Evolutionary conservation across 768 basidiomycete genomes (phyloP).

Genomic region (Russula abietina): DNA sequence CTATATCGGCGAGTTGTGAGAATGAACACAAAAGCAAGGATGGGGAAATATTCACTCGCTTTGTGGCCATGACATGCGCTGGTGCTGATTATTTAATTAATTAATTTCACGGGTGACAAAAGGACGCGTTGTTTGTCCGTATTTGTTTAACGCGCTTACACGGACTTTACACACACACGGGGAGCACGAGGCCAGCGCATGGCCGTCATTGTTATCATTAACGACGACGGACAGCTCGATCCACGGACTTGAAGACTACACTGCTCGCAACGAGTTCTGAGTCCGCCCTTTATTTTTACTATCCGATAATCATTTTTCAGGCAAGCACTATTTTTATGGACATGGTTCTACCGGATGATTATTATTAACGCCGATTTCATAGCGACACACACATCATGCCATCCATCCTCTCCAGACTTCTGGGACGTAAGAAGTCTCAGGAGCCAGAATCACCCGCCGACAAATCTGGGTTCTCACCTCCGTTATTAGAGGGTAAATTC

Average conservation of each 20-base stretch:
- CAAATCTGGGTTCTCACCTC: conserved; percentile 36
- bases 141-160: not conserved
- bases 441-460: conserved; percentile 40
- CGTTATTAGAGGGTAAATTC: conserved; percentile 68
- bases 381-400: conserved; percentile 35
- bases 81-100: conserved; percentile 1
- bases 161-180: not conserved
- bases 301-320: not conserved
- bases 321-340: not conserved
- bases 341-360: not conserved
- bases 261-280: not conserved
- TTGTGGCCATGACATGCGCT: conserved; percentile 14
- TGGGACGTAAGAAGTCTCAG: conserved; percentile 65
- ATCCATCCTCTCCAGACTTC: conserved; percentile 72
- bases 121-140: conserved; percentile 19
- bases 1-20: conserved; percentile 33
- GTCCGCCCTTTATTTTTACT: not conserved
- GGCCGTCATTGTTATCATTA: not conserved
- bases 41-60: conserved; percentile 8
- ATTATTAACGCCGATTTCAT: conserved; percentile 11
- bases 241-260: not conserved
- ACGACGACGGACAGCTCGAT: conserved; percentile 5
- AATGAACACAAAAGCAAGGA: not conserved
- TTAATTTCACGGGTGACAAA: not conserved
- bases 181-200: not conserved